Percentiles rank a stretch among this genome's conserved stretches.
These are phyloP conservation scores for Fusarium sublunatum DNA, from an alignment of 2,329 filamentous ascomycete species.

Conservation along the genomic window DNA sequence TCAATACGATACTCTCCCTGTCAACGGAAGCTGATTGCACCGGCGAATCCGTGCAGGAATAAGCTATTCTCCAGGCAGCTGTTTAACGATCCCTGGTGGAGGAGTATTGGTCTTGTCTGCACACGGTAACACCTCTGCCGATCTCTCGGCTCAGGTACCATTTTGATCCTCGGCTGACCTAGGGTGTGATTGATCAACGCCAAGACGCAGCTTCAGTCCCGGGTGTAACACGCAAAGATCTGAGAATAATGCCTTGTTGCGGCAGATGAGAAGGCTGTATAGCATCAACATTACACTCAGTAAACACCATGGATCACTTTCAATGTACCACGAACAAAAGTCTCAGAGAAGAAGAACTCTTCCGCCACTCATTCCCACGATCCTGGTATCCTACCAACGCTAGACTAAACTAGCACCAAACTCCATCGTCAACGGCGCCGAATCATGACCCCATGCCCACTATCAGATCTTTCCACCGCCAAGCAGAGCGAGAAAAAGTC, in stretches of 20 bases:
- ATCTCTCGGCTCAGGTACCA: neutral
- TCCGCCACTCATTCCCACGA: neutral
- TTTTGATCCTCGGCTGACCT: constrained; percentile 14
- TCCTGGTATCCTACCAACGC: neutral
- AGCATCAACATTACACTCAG: no score
- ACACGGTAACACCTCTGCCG: constrained; percentile 6
- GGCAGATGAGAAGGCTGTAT: no score
- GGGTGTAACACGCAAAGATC: no score
- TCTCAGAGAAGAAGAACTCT: no score
- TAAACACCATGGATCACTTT: no score
- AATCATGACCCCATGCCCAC: constrained; percentile 11
- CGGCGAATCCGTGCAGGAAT: constrained; percentile 20
- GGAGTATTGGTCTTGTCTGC: no score
- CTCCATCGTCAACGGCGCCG: neutral
- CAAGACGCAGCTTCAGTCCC: no score
- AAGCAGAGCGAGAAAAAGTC: constrained; percentile 4
- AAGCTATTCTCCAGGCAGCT: constrained; percentile 24
- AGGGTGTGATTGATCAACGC: constrained; percentile 24
- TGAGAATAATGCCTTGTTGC: no score
- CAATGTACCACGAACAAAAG: no score
- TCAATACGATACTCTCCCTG: no score
- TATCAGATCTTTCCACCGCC: constrained; percentile 5
- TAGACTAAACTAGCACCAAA: neutral
- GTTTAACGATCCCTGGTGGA: constrained; percentile 12
- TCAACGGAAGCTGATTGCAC: constrained; percentile 5